Percentiles rank a stretch among this genome's conserved stretches.
These are phyloP conservation scores for Colletotrichum agaves DNA, from an alignment of 2,329 filamentous ascomycete genomes.

Conservation along the genomic window DNA sequence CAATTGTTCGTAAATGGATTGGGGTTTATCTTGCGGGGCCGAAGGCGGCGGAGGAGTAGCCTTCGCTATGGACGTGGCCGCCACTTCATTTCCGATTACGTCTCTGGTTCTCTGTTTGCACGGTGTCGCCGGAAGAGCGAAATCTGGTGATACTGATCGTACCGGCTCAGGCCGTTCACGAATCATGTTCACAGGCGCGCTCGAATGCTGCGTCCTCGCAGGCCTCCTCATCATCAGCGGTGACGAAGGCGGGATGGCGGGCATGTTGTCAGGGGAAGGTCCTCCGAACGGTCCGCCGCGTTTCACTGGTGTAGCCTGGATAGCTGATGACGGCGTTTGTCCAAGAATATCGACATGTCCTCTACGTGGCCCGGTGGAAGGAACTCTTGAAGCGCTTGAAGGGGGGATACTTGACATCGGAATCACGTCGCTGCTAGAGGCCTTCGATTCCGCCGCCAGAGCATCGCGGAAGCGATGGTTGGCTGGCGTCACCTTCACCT, in stretches of 20 bases:
- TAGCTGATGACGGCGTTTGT: slow-evolving; percentile 32
- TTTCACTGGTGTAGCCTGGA: slow-evolving; percentile 38
- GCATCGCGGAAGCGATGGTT: slow-evolving; percentile 65
- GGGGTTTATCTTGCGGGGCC: slow-evolving; percentile 41
- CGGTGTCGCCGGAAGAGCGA: slow-evolving; percentile 51
- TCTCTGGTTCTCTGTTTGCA: slow-evolving; percentile 44
- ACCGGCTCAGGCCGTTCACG: slow-evolving; percentile 37
- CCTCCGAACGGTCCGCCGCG: not conserved
- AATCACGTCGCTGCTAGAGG: slow-evolving; percentile 13
- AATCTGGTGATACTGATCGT: slow-evolving; percentile 27
- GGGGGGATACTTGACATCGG: slow-evolving; percentile 45
- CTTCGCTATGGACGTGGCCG: slow-evolving; percentile 23
- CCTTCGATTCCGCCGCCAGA: slow-evolving; percentile 48
- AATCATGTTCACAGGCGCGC: slow-evolving; percentile 43
- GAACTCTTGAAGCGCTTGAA: slow-evolving; percentile 52
- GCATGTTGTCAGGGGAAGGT: slow-evolving; percentile 38
- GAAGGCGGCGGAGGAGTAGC: not conserved
- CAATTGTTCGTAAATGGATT: slow-evolving; percentile 64
- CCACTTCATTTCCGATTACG: slow-evolving; percentile 36
- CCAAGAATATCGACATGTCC: slow-evolving; percentile 46
- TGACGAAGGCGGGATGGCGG: slow-evolving; percentile 50
- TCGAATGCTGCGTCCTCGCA: slow-evolving; percentile 16
- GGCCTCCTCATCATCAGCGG: slow-evolving; percentile 45
- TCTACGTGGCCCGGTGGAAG: slow-evolving; percentile 53
- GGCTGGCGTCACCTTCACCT: slow-evolving; percentile 68